Conservation (phyloP, 2,329 filamentous ascomycete species). For the Diaporthe ilicicola region DNA sequence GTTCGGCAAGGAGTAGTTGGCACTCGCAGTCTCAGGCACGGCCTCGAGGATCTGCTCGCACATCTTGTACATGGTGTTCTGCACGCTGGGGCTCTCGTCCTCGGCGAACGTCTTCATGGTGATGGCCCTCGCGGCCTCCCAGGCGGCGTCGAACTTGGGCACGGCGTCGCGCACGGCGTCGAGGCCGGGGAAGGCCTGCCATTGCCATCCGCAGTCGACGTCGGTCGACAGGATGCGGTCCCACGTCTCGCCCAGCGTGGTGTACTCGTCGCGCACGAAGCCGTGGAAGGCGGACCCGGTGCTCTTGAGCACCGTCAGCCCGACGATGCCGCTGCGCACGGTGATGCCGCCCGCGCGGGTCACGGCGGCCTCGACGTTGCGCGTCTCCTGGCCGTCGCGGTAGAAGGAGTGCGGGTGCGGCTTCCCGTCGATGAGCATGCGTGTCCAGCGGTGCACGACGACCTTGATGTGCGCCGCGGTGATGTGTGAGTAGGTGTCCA, state of each 20-base stretch:
- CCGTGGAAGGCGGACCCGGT: constrained; percentile 96
- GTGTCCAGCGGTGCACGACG: constrained; percentile 88
- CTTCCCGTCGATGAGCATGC: constrained; percentile 86
- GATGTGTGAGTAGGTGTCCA: constrained; percentile 89
- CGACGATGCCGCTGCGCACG: constrained; percentile 80
- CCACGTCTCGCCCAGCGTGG: constrained; percentile 88
- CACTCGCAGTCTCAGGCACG: constrained; percentile 74
- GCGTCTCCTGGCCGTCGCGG: constrained; percentile 87
- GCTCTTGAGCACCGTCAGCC: constrained; percentile 91
- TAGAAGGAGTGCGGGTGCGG: constrained; percentile 95
- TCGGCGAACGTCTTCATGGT: constrained; percentile 92
- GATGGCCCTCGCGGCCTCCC: constrained; percentile 78
- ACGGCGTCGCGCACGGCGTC: constrained; percentile 71
- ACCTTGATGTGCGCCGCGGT: constrained; percentile 83
- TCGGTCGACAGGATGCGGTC: constrained; percentile 96
- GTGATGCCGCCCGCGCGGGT: constrained; percentile 74
- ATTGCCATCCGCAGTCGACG: constrained; percentile 86
- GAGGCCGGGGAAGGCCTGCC: constrained; percentile 75
- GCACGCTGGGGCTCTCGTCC: constrained; percentile 91
- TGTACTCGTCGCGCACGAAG: constrained; percentile 93
- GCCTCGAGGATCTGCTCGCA: constrained; percentile 82
- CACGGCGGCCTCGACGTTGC: constrained; percentile 79
- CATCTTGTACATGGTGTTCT: constrained; percentile 99
- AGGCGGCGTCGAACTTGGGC: constrained; percentile 80
- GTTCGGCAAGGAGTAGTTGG: constrained; percentile 90